These are phyloP conservation scores for Orbilia brochopaga DNA, from an alignment of 2,329 filamentous ascomycete genomes.

Conservation along the genomic window DNA sequence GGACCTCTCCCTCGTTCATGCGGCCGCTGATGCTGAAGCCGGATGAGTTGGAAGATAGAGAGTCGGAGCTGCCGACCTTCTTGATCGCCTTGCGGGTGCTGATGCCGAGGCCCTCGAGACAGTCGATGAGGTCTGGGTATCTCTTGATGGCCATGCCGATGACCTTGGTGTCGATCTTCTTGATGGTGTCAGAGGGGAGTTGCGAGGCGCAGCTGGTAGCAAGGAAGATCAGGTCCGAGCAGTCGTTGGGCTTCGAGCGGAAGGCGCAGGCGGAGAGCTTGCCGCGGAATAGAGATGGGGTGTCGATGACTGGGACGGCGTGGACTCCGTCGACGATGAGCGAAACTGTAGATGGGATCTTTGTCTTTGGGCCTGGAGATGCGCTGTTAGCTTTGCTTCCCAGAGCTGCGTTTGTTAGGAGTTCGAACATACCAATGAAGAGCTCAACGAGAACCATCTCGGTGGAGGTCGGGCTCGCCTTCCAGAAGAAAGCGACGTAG, in stretches of 20 bases:
- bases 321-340: conserved; percentile 50
- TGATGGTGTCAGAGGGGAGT: conserved; percentile 48
- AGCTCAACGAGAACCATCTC: conserved; percentile 55
- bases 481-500: conserved; percentile 56
- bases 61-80: conserved; percentile 49
- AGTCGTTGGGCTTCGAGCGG: conserved; percentile 54
- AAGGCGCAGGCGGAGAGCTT: conserved; percentile 54
- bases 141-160: conserved; percentile 53
- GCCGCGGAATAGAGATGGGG: conserved; percentile 54
- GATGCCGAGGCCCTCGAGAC: conserved; percentile 53
- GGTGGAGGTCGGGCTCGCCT: conserved; percentile 43
- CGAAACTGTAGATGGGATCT: conserved; percentile 49
- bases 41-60: conserved; percentile 47
- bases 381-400: conserved; percentile 34
- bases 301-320: conserved; percentile 53
- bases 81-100: conserved; percentile 51
- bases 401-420: neutral
- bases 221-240: conserved; percentile 53
- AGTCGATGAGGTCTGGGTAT: conserved; percentile 54
- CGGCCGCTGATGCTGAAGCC: conserved; percentile 49
- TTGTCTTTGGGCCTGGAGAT: conserved; percentile 52
- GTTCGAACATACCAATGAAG: conserved; percentile 52
- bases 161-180: conserved; percentile 54
- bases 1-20: conserved; percentile 50
- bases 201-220: conserved; percentile 52